phyloP scores from a whole-genome alignment of 1,284 basidiomycete species.

The Moniliella sp. region DNA sequence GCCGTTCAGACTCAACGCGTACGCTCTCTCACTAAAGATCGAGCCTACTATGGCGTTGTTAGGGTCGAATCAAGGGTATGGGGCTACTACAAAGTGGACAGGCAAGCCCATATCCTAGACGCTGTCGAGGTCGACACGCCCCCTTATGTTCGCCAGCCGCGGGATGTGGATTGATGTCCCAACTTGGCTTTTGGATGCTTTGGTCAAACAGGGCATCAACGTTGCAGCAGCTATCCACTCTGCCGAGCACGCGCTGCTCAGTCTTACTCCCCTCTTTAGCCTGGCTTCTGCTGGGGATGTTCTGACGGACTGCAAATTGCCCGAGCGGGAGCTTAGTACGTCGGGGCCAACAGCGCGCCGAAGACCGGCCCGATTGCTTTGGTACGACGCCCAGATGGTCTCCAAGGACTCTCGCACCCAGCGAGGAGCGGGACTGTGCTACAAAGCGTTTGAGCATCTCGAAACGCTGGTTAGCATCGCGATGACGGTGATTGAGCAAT shows the following conservation, averaged over 20 bases:
- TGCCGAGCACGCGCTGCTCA: slow-evolving; percentile 61
- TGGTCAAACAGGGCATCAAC: slow-evolving; percentile 45
- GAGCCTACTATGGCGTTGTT: slow-evolving; percentile 57
- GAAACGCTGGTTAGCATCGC: slow-evolving; percentile 48
- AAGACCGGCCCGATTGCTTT: slow-evolving; percentile 60
- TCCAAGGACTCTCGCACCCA: too few relatives aligned
- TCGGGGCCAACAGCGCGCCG: slow-evolving; percentile 45
- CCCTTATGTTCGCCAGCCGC: slow-evolving; percentile 52
- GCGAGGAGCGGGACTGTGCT: slow-evolving; percentile 49
- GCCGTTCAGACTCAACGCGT: slow-evolving; percentile 58
- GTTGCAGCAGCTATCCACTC: slow-evolving; percentile 61
- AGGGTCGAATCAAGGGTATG: slow-evolving; percentile 50
- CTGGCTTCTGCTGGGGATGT: slow-evolving; percentile 46
- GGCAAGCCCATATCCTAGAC: slow-evolving; percentile 46
- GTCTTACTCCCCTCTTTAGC: slow-evolving; percentile 45
- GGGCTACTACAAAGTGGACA: slow-evolving; percentile 36
- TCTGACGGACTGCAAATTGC: slow-evolving; percentile 59
- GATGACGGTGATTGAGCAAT: slow-evolving; percentile 45
- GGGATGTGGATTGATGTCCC: slow-evolving; percentile 75
- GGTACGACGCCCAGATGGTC: slow-evolving; percentile 56
- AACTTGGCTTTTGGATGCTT: slow-evolving; percentile 38
- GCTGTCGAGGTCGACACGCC: slow-evolving; percentile 57
- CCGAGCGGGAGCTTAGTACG: slow-evolving; percentile 54
- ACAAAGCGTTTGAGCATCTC: slow-evolving; percentile 61
- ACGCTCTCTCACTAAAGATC: slow-evolving; percentile 44